Evolutionary conservation across 1,139 yeast species (phyloP), one percentile per base, ranked within the genome.

Genomic region (Pichia sp.): DNA sequence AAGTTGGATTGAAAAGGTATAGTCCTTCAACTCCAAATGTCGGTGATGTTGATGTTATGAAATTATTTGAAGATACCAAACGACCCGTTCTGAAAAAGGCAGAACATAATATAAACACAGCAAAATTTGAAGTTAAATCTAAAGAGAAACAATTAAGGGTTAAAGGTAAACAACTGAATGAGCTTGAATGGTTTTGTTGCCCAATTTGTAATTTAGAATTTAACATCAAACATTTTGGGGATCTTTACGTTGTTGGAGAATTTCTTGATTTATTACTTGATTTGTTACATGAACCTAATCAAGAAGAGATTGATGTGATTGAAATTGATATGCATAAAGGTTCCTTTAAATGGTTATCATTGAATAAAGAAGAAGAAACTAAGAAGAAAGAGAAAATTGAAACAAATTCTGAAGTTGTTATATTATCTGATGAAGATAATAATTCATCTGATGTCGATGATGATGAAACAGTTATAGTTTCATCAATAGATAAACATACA

Each of bases 141-240:
- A 28, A 39, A 20, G 28, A 44, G 22, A 50, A 46, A 17, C 15
- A 37, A 11, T 49, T 54, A 18, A 52, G 44, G 23, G 49, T 44
- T n/a, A 44, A 43, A 7, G 34, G 43, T 1, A 43, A 44, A 32
- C 36, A 46, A 14, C 47, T 53, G 26, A 59, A 59, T 37, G 43
- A 47, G 5, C 35, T 59, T 21, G 55, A 52, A 21, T 58, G 40
- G 48, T 59, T 59, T 39, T 46, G 47, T 28, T 59, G 63, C 34
- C 63, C 63, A 1, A 51, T 58, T 9, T 59, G 63, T 47, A 56
- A 53, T 18, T 34, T 56, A 21, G 62, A 59, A 38, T 59, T 59
- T 34, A 55, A 52, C 38, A 56, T 59, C 15, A 49, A 49, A 21
- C 38, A 28, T 12, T 48, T 55, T 1, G 62, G 62, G 4, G 62